Conservation (phyloP, 306 rosid genomes). For the Hippophae tibetana region DNA sequence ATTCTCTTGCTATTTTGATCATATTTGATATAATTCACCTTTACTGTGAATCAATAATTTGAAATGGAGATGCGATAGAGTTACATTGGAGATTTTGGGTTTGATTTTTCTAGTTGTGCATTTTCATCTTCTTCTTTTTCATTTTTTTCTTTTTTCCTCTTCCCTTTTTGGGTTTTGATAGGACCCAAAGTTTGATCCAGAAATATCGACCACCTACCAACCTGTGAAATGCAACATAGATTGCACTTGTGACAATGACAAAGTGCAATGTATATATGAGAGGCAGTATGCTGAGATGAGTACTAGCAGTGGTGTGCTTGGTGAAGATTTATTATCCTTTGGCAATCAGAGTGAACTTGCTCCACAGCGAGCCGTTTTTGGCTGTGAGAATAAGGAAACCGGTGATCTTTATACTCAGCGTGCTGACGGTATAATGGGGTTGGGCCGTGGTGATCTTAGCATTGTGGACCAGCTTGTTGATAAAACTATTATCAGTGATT, state of each 20-base stretch:
- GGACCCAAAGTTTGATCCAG: slow-evolving; percentile 88
- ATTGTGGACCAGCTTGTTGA: slow-evolving; percentile 85
- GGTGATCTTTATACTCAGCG: slow-evolving; percentile 84
- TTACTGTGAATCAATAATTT: background rate
- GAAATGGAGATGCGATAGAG: background rate
- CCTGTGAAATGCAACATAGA: slow-evolving; percentile 64
- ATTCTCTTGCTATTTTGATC: background rate
- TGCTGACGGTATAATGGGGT: slow-evolving; percentile 97
- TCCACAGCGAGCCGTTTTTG: slow-evolving; percentile 78
- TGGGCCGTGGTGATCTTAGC: slow-evolving; percentile 85
- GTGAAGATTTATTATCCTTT: slow-evolving; percentile 72
- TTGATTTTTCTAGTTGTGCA: background rate
- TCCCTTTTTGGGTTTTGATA: slow-evolving; percentile 16
- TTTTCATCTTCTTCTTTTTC: background rate
- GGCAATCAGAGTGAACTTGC: slow-evolving; percentile 64
- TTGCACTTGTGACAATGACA: slow-evolving; percentile 61
- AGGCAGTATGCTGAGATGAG: slow-evolving; percentile 98
- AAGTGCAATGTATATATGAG: slow-evolving; percentile 58
- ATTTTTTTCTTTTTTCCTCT: background rate
- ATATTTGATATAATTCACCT: background rate
- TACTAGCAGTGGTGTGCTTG: slow-evolving; percentile 79
- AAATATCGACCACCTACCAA: slow-evolving; percentile 57
- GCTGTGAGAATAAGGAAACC: slow-evolving; percentile 79
- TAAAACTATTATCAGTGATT: slow-evolving; percentile 59
- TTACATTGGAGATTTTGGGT: background rate